Base-by-base conservation (phyloP, 1,284 basidiomycete genomes). In the Boletellus deceptivus region DNA sequence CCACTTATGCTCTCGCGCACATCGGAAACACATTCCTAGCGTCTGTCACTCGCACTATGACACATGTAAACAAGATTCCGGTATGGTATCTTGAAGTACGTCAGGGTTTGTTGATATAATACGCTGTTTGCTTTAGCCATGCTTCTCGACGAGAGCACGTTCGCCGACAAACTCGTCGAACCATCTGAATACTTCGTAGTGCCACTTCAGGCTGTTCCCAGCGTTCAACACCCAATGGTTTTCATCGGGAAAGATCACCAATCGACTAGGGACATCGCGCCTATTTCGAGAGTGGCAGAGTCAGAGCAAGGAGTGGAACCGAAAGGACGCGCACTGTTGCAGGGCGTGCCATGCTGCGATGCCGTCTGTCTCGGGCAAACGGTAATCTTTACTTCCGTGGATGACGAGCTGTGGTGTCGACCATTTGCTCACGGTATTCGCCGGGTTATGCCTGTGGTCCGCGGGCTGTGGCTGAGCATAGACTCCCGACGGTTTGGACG, bases 161-260 rank as follows among this genome's bases (percentile, higher is more conserved):
- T 64, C 47, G 37, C 84, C 86, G 17, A 88, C 76, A 63, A 80
- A 91, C 66, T 86, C 74, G 56, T 91, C 80, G 55, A 94, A 84
- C 91, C 91, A 96, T 52, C 80, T 76, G 72, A 96, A 86, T 6
- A 97, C 87, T 67, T 97, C 94, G 57, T 87, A 76, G 68, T 95
- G 89, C 87, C 88, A 93, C 69, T 88, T 89, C 62, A 89, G 67
- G 65, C 85, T 88, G 60, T 91, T 91, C 47, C 83, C 84, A 55
- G 85, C 84, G 50, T 89, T 80, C 53, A 88, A 58, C 10, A 91
- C 89, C 91, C 91, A 95, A 68, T 96, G 93, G 62, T 96, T 96
- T 74, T 97, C 94, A 61, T 92, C 86, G 0, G 90, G 90, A 79
- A 97, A 97, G 59, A 94, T 84, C 10, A 97, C 80, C 44, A 97